Percentiles rank a stretch among this genome's conserved stretches.
These are phyloP conservation scores for Solanum lignicaule DNA, from an alignment of 257 asterid genomes.

Conservation along the genomic window DNA sequence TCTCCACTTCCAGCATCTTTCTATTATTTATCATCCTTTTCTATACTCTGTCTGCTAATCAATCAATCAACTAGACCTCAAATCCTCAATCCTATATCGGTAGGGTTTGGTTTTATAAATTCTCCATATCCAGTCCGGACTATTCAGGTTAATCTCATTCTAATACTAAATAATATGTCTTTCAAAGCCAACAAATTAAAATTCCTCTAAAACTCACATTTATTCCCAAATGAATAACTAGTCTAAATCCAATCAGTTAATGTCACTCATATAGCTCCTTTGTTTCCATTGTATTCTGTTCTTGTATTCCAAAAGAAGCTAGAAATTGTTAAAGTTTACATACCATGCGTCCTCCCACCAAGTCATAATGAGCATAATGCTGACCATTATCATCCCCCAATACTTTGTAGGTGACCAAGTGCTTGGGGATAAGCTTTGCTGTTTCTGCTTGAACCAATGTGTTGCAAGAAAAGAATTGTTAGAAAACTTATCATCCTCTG, in stretches of 20 bases:
- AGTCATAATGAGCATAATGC: constrained; percentile 95
- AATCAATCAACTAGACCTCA: neutral
- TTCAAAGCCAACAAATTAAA: neutral
- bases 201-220: neutral
- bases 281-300: neutral
- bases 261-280: neutral
- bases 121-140: neutral
- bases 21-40: neutral
- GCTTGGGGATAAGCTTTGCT: constrained; percentile 58
- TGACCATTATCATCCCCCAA: constrained; percentile 77
- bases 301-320: neutral
- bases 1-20: neutral
- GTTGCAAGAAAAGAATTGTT: neutral
- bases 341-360: constrained; percentile 93
- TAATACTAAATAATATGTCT: neutral
- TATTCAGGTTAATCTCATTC: neutral
- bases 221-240: neutral
- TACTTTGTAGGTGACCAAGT: constrained; percentile 65
- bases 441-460: constrained; percentile 47
- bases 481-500: neutral
- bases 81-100: neutral
- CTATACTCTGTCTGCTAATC: neutral
- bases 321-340: constrained; percentile 2
- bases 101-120: neutral
- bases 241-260: neutral